Evolutionary conservation across 2,329 filamentous ascomycete genomes (phyloP).

Genomic region (Ustulina deusta): DNA sequence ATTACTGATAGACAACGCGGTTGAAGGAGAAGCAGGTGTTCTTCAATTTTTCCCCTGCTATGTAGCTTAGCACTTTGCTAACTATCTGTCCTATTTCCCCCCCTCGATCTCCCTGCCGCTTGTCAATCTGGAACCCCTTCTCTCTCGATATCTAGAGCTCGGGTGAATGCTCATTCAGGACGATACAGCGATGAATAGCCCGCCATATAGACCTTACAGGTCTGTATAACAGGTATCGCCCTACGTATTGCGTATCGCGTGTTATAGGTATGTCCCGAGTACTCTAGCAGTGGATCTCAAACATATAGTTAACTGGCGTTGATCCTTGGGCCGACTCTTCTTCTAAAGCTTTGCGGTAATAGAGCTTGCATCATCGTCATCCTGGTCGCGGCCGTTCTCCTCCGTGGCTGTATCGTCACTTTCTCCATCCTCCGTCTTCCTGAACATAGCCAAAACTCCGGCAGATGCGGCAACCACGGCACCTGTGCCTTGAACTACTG

Average conservation of each 20-base stretch:
- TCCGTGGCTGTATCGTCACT: not conserved
- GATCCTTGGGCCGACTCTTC: not conserved
- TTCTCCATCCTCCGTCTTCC: not conserved
- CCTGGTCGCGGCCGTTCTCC: not conserved
- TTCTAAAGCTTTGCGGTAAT: not conserved
- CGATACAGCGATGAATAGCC: not conserved
- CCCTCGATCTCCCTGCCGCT: not conserved
- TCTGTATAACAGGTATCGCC: too few species aligned
- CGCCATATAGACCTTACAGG: too few species aligned
- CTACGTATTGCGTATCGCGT: too few species aligned
- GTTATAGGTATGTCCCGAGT: not conserved
- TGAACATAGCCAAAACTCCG: not conserved
- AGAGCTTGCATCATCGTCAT: not conserved
- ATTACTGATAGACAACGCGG: not conserved
- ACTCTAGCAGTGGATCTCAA: not conserved
- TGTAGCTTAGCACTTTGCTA: not conserved
- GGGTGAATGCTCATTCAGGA: not conserved
- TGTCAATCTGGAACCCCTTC: not conserved
- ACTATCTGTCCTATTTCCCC: not conserved
- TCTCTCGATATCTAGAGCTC: not conserved
- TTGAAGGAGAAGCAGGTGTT: not conserved
- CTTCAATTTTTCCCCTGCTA: not conserved
- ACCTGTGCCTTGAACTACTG: conserved; percentile 36
- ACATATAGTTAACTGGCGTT: not conserved
- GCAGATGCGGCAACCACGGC: conserved; percentile 1